Conservation (phyloP, 208 protist species). For the Herpetomonas tarakana region DNA sequence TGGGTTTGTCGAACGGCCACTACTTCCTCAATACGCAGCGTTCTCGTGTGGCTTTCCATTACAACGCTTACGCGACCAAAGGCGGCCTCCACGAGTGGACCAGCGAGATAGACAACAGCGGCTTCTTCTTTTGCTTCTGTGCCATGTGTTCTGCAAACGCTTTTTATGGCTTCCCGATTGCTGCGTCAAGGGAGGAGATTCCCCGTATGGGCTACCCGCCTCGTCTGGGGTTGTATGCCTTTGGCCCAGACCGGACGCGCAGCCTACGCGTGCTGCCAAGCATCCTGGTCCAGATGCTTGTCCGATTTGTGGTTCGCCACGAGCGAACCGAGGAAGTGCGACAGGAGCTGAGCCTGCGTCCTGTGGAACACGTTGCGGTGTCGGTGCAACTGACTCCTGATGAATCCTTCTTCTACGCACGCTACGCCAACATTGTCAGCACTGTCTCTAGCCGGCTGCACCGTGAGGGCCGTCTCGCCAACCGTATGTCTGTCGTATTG, state of each 20-base stretch:
- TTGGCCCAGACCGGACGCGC: background rate
- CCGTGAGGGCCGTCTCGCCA: conserved; percentile 32
- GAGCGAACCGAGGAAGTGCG: conserved; percentile 29
- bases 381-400: conserved; percentile 12
- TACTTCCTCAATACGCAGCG: background rate
- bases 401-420: conserved; percentile 35
- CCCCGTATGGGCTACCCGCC: background rate
- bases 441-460: conserved; percentile 13
- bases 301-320: conserved; percentile 40
- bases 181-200: background rate
- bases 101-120: background rate
- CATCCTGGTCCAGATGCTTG: conserved; percentile 17
- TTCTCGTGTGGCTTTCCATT: background rate
- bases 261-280: conserved; percentile 10
- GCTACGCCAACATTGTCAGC: conserved; percentile 23
- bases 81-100: background rate
- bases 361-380: conserved; percentile 15
- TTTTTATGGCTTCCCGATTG: background rate
- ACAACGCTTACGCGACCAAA: background rate
- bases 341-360: conserved; percentile 23
- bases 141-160: background rate
- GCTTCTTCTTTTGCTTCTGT: background rate
- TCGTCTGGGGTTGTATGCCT: background rate
- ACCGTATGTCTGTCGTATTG: conserved; percentile 25
- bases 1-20: background rate